These are phyloP conservation scores for Claviceps pusilla DNA, from an alignment of 2,329 filamentous ascomycete genomes.

Conservation along the genomic window DNA sequence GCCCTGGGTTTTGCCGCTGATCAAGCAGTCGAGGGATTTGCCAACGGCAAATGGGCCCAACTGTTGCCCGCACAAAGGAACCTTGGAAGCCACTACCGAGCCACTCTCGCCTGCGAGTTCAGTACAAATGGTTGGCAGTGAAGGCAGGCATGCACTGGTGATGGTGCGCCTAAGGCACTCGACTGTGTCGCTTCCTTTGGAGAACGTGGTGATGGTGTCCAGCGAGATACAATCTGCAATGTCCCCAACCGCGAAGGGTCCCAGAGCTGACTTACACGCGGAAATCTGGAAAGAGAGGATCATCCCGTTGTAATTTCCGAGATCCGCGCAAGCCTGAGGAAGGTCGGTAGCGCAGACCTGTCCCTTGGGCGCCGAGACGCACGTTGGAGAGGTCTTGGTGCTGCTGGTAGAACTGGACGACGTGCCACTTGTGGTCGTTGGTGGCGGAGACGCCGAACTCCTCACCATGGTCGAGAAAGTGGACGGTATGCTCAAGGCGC, in stretches of 20 bases:
- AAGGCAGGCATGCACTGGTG: neutral
- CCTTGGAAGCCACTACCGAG: neutral
- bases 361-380: neutral
- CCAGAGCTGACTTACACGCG: neutral
- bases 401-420: neutral
- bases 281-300: neutral
- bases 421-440: neutral
- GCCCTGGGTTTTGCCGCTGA: neutral
- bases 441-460: neutral
- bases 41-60: slow-evolving; percentile 4
- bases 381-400: neutral
- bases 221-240: neutral
- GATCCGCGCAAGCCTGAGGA: neutral
- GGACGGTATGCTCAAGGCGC: neutral
- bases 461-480: neutral
- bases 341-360: slow-evolving; percentile 2
- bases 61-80: neutral
- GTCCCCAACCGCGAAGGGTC: neutral
- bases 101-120: neutral
- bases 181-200: neutral
- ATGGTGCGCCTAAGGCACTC: neutral
- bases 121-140: neutral
- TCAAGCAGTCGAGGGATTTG: neutral
- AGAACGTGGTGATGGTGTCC: neutral
- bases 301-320: neutral